Conservation (phyloP, 2,329 filamentous ascomycete genomes). For the Pseudogymnoascus sp. region DNA sequence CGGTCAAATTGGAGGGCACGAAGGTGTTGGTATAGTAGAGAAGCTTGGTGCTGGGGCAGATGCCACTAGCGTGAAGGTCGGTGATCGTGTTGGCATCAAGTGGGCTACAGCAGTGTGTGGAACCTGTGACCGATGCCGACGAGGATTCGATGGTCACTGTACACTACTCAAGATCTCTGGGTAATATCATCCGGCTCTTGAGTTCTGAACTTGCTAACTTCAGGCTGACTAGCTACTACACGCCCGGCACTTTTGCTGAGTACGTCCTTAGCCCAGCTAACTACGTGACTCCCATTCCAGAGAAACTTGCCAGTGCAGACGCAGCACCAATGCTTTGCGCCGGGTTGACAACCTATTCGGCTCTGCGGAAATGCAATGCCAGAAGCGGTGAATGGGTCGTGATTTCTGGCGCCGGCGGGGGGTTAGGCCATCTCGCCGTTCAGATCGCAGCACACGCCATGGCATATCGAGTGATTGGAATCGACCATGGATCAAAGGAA, state of each 20-base stretch:
- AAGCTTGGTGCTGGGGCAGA: slow-evolving; percentile 58
- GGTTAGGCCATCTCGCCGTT: slow-evolving; percentile 58
- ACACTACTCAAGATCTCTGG: slow-evolving; percentile 54
- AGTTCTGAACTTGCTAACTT: not conserved
- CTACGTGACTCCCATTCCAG: slow-evolving; percentile 66
- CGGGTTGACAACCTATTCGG: slow-evolving; percentile 61
- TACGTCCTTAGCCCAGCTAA: slow-evolving; percentile 58
- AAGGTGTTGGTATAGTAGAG: slow-evolving; percentile 60
- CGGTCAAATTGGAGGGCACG: slow-evolving; percentile 63
- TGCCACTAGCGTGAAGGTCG: slow-evolving; percentile 51
- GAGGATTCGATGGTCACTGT: slow-evolving; percentile 58
- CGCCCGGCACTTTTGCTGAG: slow-evolving; percentile 65
- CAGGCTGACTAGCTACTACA: slow-evolving; percentile 49
- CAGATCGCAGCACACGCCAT: slow-evolving; percentile 56
- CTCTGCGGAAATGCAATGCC: slow-evolving; percentile 55
- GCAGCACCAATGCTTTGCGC: slow-evolving; percentile 65
- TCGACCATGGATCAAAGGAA: slow-evolving; percentile 59
- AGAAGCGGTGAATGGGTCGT: slow-evolving; percentile 41
- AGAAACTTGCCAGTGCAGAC: slow-evolving; percentile 49
- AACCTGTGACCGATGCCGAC: slow-evolving; percentile 45
- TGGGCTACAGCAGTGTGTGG: slow-evolving; percentile 51
- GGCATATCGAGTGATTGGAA: slow-evolving; percentile 57
- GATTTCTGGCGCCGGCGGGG: slow-evolving; percentile 55
- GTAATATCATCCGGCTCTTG: not conserved
- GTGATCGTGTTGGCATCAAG: slow-evolving; percentile 65